These are phyloP conservation scores for Flaveria floridana DNA, from an alignment of 140 eudicot species.

Conservation along the genomic window DNA sequence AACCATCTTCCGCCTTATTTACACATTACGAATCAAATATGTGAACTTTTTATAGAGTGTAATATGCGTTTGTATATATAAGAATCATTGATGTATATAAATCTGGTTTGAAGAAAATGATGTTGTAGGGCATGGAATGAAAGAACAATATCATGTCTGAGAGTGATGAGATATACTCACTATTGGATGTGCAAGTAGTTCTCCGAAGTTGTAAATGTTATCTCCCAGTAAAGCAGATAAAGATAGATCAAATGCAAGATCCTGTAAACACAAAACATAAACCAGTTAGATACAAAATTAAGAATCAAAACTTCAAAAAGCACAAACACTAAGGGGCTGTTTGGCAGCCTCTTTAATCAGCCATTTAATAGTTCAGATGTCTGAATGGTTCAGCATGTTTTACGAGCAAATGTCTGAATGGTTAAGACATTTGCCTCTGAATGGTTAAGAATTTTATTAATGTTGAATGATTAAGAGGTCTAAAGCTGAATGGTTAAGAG, in stretches of 20 bases:
- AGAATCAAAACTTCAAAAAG: not conserved
- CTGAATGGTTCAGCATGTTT: too few relatives aligned
- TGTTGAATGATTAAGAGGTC: too few relatives aligned
- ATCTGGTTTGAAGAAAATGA: slow-evolving; percentile 4
- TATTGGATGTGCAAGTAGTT: slow-evolving; percentile 90
- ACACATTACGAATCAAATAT: not conserved
- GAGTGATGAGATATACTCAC: slow-evolving; percentile 50
- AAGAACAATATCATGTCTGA: slow-evolving; percentile 6
- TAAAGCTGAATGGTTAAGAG: too few relatives aligned
- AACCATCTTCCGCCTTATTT: not conserved
- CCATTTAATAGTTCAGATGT: too few relatives aligned
- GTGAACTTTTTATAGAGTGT: not conserved
- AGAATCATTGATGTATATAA: not conserved
- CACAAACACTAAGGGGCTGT: not conserved
- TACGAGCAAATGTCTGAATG: too few relatives aligned
- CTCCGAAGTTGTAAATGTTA: slow-evolving; percentile 95
- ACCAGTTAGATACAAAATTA: slow-evolving; percentile 18
- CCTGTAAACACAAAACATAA: slow-evolving; percentile 42
- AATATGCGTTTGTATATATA: not conserved
- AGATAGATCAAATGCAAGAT: slow-evolving; percentile 90
- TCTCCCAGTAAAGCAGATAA: slow-evolving; percentile 92
- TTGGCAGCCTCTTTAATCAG: too few relatives aligned
- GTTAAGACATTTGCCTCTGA: too few relatives aligned
- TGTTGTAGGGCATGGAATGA: not conserved
- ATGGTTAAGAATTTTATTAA: too few relatives aligned